Evolutionary conservation across 176 grass and related monocot species (phyloP).

Genomic region (Hordeum vulgare): DNA sequence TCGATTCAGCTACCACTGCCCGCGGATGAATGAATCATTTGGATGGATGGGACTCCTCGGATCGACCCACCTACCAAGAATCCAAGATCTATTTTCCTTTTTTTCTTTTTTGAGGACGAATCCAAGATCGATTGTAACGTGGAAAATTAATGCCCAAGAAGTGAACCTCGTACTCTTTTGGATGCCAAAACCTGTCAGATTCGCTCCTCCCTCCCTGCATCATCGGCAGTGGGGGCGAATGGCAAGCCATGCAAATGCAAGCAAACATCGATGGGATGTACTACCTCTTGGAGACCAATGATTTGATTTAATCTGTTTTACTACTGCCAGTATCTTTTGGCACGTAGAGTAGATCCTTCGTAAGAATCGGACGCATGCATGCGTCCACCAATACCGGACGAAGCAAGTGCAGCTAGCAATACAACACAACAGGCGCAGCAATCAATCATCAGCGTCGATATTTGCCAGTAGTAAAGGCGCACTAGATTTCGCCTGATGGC

Average conservation of each 20-base stretch:
- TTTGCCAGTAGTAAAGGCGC: constrained; percentile 16
- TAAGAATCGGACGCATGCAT: not conserved
- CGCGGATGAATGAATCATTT: not conserved
- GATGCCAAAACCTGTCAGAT: not conserved
- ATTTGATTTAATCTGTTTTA: not conserved
- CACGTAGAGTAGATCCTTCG: not conserved
- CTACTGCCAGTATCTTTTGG: too few species aligned
- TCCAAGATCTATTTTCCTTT: not conserved
- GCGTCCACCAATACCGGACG: not conserved
- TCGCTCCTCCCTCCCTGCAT: not conserved
- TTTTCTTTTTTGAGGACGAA: too few species aligned
- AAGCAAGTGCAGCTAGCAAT: not conserved
- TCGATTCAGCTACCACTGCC: not conserved
- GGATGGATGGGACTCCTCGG: not conserved
- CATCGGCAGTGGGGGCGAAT: not conserved
- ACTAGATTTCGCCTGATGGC: not conserved
- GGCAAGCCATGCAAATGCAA: not conserved
- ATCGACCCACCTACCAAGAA: not conserved
- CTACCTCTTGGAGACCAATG: not conserved
- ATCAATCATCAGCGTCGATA: constrained; percentile 20
- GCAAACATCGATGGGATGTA: not conserved
- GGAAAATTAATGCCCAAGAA: not conserved
- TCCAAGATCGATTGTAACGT: not conserved
- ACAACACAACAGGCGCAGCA: not conserved
- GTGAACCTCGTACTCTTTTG: constrained; percentile 8